Conservation (phyloP, 2,329 filamentous ascomycete species). For the Fusarium sp. region DNA sequence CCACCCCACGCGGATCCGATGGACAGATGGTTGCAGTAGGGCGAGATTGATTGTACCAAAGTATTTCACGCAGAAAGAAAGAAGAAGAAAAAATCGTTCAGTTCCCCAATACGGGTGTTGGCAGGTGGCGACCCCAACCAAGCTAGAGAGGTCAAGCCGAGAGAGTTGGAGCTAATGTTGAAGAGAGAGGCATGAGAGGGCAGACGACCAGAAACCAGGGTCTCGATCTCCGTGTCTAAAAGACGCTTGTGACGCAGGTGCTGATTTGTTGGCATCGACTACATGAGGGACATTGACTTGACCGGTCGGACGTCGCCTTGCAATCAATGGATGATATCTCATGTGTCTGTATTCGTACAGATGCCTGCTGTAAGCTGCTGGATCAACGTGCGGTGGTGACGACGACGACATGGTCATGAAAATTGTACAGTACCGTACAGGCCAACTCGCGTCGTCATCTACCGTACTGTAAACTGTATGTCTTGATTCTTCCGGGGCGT, state of each 20-base stretch:
- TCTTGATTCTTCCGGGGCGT: neutral
- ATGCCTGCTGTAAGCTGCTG: neutral
- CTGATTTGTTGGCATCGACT: conserved; percentile 13
- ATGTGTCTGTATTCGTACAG: neutral
- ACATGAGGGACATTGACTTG: conserved; percentile 1
- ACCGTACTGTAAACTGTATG: neutral
- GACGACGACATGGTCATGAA: conserved; percentile 3
- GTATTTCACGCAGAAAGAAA: conserved; percentile 3
- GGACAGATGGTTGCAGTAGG: conserved; percentile 14
- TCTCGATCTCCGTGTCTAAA: conserved; percentile 25
- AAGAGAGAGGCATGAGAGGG: neutral
- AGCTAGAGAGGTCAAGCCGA: conserved; percentile 3
- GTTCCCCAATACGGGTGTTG: neutral
- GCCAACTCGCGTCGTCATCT: neutral
- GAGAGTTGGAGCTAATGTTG: neutral
- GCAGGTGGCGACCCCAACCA: conserved; percentile 20
- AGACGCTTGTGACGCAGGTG: conserved; percentile 34
- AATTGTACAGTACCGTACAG: neutral
- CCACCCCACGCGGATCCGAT: conserved; percentile 17
- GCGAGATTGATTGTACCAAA: conserved; percentile 4
- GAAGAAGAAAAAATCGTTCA: neutral
- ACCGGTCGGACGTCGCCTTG: neutral
- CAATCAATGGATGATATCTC: neutral
- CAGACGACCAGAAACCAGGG: conserved; percentile 12
- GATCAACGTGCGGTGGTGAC: neutral